These are phyloP conservation scores for Microdochium bolleyi DNA, from an alignment of 2,329 filamentous ascomycete species.

Conservation along the genomic window DNA sequence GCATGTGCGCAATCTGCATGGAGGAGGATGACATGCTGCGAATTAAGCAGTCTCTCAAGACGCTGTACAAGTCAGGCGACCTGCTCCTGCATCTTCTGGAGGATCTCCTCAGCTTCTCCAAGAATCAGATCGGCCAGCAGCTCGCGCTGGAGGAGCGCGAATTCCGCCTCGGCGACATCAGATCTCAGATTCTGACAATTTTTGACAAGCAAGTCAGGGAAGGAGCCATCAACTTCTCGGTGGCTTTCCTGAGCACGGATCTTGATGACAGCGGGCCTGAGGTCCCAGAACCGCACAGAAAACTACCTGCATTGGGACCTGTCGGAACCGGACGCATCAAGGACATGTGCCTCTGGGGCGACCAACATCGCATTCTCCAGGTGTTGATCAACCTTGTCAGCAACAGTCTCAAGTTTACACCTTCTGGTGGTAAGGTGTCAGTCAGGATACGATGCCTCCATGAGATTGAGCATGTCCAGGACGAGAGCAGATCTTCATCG, in stretches of 20 bases:
- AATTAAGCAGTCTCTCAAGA: constrained; percentile 76
- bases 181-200: constrained; percentile 73
- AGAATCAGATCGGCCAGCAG: constrained; percentile 87
- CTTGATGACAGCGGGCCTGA: constrained; percentile 6
- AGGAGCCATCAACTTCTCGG: constrained; percentile 63
- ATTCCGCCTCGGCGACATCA: constrained; percentile 77
- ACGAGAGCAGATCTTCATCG: constrained; percentile 45
- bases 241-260: constrained; percentile 59
- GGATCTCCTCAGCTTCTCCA: constrained; percentile 86
- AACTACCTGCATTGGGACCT: constrained; percentile 53
- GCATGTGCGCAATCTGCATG: constrained; percentile 91
- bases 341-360: constrained; percentile 87
- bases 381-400: constrained; percentile 91
- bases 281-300: constrained; percentile 9
- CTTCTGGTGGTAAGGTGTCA: constrained; percentile 64
- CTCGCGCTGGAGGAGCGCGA: constrained; percentile 76
- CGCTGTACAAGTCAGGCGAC: constrained; percentile 84
- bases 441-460: constrained; percentile 69
- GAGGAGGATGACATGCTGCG: constrained; percentile 73
- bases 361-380: constrained; percentile 83
- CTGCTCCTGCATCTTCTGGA: constrained; percentile 78
- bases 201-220: constrained; percentile 88
- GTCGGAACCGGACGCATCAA: constrained; percentile 61
- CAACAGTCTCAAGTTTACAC: constrained; percentile 89
- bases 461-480: constrained; percentile 38